Percentiles rank a stretch among this genome's conserved stretches.
Conservation (phyloP, 1,284 basidiomycete species). For the Cyathus pygmaeus region DNA sequence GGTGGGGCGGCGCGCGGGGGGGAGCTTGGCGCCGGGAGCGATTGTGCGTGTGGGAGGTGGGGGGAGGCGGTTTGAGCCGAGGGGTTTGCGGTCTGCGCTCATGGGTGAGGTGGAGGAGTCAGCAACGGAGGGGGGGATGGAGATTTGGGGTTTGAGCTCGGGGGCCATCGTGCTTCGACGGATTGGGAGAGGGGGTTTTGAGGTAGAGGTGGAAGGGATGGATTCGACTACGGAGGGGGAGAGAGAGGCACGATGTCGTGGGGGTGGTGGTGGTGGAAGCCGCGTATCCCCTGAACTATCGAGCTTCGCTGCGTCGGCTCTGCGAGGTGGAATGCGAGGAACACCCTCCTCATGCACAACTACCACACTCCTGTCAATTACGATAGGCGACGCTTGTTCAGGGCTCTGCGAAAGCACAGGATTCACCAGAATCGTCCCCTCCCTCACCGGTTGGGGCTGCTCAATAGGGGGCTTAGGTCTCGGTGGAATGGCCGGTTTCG, state of each 20-base stretch:
- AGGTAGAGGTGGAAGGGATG: neutral
- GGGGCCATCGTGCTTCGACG: slow-evolving; percentile 34
- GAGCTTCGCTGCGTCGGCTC: slow-evolving; percentile 34
- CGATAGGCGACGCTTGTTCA: neutral
- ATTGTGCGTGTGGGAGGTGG: slow-evolving; percentile 81
- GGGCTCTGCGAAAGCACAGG: slow-evolving; percentile 29
- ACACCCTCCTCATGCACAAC: neutral
- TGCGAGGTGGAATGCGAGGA: slow-evolving; percentile 29
- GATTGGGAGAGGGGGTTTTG: slow-evolving; percentile 25
- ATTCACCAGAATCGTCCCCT: slow-evolving; percentile 14
- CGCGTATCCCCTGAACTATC: slow-evolving; percentile 4
- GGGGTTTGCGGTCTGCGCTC: slow-evolving; percentile 53
- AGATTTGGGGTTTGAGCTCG: slow-evolving; percentile 14
- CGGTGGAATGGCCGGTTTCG: slow-evolving; percentile 33
- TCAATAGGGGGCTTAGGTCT: slow-evolving; percentile 12
- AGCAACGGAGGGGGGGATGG: no score
- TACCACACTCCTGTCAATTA: neutral
- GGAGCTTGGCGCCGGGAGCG: slow-evolving; percentile 72
- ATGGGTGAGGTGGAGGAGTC: slow-evolving; percentile 18
- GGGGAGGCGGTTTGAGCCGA: slow-evolving; percentile 58
- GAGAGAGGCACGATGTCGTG: slow-evolving; percentile 3
- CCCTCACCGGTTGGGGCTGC: no score
- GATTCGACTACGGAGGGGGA: slow-evolving; percentile 13
- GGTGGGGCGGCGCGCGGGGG: slow-evolving; percentile 61
- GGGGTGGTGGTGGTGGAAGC: slow-evolving; percentile 2